phyloP scores from a whole-genome alignment of 495 filamentous ascomycete species.

The Barbatosphaeria neglecta region DNA sequence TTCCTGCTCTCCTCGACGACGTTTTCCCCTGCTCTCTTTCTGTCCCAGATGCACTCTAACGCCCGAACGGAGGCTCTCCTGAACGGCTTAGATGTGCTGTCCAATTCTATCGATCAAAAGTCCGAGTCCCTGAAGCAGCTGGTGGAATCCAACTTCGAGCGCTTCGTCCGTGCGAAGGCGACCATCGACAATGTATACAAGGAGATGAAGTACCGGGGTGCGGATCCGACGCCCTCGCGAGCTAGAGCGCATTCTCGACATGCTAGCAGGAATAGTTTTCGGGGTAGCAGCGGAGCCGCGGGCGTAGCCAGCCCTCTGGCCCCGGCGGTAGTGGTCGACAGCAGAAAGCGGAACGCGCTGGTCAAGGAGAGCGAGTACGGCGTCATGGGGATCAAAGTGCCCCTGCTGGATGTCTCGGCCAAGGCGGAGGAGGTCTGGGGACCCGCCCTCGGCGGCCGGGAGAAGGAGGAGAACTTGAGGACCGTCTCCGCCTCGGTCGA shows the following conservation, averaged over 20 bases:
- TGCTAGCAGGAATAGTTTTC: constrained; percentile 52
- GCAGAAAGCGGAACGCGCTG: constrained; percentile 75
- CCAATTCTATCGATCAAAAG: constrained; percentile 89
- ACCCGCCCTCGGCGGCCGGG: constrained; percentile 81
- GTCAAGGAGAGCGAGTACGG: constrained; percentile 92
- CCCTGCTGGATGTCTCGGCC: constrained; percentile 74
- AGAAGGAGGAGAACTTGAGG: constrained; percentile 78
- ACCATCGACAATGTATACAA: constrained; percentile 97
- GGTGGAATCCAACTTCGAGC: constrained; percentile 94
- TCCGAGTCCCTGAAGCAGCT: constrained; percentile 89
- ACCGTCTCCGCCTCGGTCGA: constrained; percentile 62
- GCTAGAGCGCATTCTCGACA: constrained; percentile 45
- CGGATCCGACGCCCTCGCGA: constrained; percentile 42
- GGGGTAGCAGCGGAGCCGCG: constrained; percentile 40
- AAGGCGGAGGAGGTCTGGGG: constrained; percentile 98
- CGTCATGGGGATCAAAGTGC: constrained; percentile 75
- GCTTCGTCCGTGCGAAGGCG: constrained; percentile 89
- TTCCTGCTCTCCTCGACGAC: constrained; percentile 92
- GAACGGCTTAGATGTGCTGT: constrained; percentile 68
- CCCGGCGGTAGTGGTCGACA: constrained; percentile 24
- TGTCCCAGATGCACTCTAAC: constrained; percentile 78
- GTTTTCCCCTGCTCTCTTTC: constrained; percentile 83
- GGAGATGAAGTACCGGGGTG: constrained; percentile 87
- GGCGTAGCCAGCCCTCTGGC: constrained; percentile 20
- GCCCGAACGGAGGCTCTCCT: constrained; percentile 72